Conservation (phyloP, 352 stramenopile genomes). For the Saprolegnia parasitica region DNA sequence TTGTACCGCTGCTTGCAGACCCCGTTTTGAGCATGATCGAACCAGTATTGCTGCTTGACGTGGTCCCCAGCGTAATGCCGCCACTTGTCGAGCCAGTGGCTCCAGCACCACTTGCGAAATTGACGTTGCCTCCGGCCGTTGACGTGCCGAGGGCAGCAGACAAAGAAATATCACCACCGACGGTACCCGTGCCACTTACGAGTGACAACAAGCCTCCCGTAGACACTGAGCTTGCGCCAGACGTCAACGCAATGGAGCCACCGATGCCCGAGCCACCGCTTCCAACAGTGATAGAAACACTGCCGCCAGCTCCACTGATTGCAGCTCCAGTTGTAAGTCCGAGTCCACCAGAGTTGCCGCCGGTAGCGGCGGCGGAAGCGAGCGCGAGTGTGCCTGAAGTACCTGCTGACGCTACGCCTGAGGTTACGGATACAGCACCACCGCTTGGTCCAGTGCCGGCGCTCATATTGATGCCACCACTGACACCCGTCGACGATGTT, state of each 20-base stretch:
- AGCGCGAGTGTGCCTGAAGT: slow-evolving; percentile 8
- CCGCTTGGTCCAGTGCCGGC: background rate
- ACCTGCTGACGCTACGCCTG: background rate
- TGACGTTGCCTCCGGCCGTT: background rate
- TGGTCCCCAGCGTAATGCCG: background rate
- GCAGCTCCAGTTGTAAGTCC: background rate
- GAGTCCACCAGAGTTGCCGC: slow-evolving; percentile 5
- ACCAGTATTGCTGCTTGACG: background rate
- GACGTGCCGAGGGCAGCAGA: slow-evolving; percentile 28
- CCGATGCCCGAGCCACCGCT: slow-evolving; percentile 34
- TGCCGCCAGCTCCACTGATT: background rate
- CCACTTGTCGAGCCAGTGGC: background rate
- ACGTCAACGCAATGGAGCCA: slow-evolving; percentile 45
- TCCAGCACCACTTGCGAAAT: slow-evolving; percentile 6
- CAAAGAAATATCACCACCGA: slow-evolving; percentile 39
- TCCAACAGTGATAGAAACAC: slow-evolving; percentile 9
- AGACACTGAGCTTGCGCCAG: slow-evolving; percentile 28
- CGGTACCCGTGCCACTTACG: slow-evolving; percentile 33
- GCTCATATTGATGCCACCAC: slow-evolving; percentile 5
- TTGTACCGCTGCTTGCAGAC: slow-evolving; percentile 31
- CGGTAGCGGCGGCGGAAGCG: background rate
- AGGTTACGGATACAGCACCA: background rate
- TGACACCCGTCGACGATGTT: background rate
- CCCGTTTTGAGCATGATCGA: slow-evolving; percentile 1
- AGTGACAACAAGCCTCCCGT: slow-evolving; percentile 37